Evolutionary conservation across 2,329 filamentous ascomycete genomes (phyloP).

Genomic region (Fusarium heterosporum): DNA sequence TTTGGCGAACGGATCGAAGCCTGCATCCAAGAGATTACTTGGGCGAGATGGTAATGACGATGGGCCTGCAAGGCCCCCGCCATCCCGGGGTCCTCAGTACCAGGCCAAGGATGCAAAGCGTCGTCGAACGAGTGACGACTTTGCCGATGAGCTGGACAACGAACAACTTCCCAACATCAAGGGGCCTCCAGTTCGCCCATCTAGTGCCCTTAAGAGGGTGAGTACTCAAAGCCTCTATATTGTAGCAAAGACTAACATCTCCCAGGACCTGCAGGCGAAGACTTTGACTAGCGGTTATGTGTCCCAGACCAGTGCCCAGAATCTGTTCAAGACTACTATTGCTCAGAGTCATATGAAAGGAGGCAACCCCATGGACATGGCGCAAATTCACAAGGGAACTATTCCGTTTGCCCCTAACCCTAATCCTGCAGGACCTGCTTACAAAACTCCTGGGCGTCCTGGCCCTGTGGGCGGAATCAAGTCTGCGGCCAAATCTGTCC

Average conservation of each 20-base stretch:
- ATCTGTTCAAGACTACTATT: slow-evolving; percentile 74
- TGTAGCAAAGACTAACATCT: slow-evolving; percentile 50
- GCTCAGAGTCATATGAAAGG: slow-evolving; percentile 74
- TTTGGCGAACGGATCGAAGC: slow-evolving; percentile 70
- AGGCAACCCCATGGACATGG: slow-evolving; percentile 81
- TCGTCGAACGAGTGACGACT: slow-evolving; percentile 79
- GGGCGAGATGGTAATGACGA: slow-evolving; percentile 72
- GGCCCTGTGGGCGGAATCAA: slow-evolving; percentile 58
- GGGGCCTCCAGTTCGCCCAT: slow-evolving; percentile 86
- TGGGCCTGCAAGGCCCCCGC: slow-evolving; percentile 58
- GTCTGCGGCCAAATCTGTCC: slow-evolving; percentile 69
- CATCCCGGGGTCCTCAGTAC: slow-evolving; percentile 68
- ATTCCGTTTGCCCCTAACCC: slow-evolving; percentile 86
- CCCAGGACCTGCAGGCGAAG: slow-evolving; percentile 70
- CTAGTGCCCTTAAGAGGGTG: slow-evolving; percentile 76
- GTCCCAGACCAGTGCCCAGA: slow-evolving; percentile 64
- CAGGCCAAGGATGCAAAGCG: slow-evolving; percentile 81
- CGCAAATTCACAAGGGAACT: slow-evolving; percentile 86
- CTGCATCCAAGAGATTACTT: slow-evolving; percentile 76
- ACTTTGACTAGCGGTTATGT: slow-evolving; percentile 71
- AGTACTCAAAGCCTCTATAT: slow-evolving; percentile 37
- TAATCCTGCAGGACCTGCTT: slow-evolving; percentile 65
- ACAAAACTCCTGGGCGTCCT: slow-evolving; percentile 77
- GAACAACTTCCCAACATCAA: slow-evolving; percentile 73
- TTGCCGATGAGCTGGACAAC: slow-evolving; percentile 71